Conservation (phyloP, 106 monocot species). For the Narthecium ossifragum region DNA sequence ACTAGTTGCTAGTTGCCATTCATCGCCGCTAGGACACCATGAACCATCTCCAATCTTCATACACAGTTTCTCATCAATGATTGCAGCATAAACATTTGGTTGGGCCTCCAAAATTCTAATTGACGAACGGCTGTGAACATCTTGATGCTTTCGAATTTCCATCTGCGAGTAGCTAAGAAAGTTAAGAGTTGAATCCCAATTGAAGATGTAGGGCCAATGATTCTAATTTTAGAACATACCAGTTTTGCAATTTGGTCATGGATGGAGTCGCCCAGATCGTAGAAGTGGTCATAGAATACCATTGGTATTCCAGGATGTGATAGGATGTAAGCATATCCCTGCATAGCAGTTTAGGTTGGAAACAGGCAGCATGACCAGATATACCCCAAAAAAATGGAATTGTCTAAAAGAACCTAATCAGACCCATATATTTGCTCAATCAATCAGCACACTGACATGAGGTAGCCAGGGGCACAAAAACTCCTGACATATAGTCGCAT, state of each 20-base stretch:
- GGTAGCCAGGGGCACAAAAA: too few relatives aligned
- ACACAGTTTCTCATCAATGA: slow-evolving; percentile 60
- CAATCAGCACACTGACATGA: too few relatives aligned
- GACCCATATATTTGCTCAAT: too few relatives aligned
- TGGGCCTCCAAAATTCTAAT: slow-evolving; percentile 56
- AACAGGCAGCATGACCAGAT: not conserved
- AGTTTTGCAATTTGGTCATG: slow-evolving; percentile 73
- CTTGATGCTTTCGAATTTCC: slow-evolving; percentile 37
- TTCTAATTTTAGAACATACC: slow-evolving; percentile 32
- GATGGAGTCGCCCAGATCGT: slow-evolving; percentile 52
- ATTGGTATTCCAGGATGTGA: slow-evolving; percentile 86
- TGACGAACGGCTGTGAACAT: slow-evolving; percentile 68
- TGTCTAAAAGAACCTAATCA: too few relatives aligned
- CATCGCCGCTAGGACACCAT: slow-evolving; percentile 57
- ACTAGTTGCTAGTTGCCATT: slow-evolving; percentile 61
- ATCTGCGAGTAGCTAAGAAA: slow-evolving; percentile 26
- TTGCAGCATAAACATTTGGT: slow-evolving; percentile 55
- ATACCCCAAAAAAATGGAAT: not conserved
- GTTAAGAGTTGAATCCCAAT: not conserved
- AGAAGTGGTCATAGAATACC: slow-evolving; percentile 84
- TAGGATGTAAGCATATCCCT: slow-evolving; percentile 96
- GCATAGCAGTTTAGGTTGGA: not conserved
- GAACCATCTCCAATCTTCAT: slow-evolving; percentile 76
- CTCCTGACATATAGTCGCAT: too few relatives aligned
- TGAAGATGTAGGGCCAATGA: not conserved